These are phyloP conservation scores for Crucihimalaya himalaica DNA, from an alignment of 345 rosid species.

Conservation along the genomic window DNA sequence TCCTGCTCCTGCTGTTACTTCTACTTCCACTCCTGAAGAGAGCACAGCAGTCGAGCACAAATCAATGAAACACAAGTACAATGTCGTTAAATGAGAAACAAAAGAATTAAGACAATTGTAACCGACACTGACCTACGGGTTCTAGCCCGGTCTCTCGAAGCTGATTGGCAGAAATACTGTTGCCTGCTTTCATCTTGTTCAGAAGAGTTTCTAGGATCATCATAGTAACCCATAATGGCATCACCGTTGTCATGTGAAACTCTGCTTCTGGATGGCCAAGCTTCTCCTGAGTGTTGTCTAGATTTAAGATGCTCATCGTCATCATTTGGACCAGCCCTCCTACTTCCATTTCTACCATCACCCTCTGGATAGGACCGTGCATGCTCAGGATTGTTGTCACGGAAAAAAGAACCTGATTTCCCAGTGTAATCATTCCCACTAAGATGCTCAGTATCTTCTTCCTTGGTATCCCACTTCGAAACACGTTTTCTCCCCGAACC, in stretches of 20 bases:
- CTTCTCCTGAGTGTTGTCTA: constrained; percentile 52
- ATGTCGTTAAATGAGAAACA: not conserved
- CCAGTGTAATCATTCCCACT: constrained; percentile 48
- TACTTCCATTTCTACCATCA: constrained; percentile 48
- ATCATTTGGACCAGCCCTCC: constrained; percentile 50
- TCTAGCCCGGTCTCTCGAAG: constrained; percentile 60
- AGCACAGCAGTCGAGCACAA: not conserved
- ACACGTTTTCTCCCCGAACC: constrained; percentile 56
- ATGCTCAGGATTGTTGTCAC: constrained; percentile 51
- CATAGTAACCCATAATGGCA: constrained; percentile 53
- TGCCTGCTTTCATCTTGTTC: constrained; percentile 79
- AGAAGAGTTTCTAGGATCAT: constrained; percentile 64
- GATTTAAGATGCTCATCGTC: constrained; percentile 40
- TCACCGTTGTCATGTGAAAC: constrained; percentile 47
- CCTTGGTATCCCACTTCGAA: constrained; percentile 86
- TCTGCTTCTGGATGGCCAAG: constrained; percentile 57
- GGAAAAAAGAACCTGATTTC: constrained; percentile 48
- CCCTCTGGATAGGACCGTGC: constrained; percentile 51
- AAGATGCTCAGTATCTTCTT: constrained; percentile 50
- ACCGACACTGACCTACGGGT: constrained; percentile 50
- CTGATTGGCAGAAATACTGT: constrained; percentile 56
- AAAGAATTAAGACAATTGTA: not conserved
- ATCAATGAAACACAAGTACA: constrained; percentile 14
- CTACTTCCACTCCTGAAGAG: constrained; percentile 40
- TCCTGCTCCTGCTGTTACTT: constrained; percentile 64